Base-by-base conservation (phyloP, 2,329 filamentous ascomycete species). In the Madurella fahalii region DNA sequence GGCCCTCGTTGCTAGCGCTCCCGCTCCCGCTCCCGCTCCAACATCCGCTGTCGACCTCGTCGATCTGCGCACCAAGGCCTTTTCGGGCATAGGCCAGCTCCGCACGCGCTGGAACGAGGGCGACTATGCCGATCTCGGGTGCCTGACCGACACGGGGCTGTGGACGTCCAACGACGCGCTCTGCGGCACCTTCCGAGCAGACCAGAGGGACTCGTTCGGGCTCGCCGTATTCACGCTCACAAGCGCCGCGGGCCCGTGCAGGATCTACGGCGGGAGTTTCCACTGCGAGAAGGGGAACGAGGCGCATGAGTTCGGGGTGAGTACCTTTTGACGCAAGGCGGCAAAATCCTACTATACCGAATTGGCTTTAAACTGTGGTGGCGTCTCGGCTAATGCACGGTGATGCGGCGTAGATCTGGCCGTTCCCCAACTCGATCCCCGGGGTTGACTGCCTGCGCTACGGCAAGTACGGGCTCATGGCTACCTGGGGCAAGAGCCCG, bases 381-480 rank as follows among this genome's bases (percentile, higher is more conserved):
- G 5, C 31, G 42, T 2, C 30, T 41, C n/a, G 7, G 15, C 9
- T 31, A 16, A 9, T 39, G 16, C 11, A 37, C 16, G n/a, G 5
- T 37, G 44, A 47, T 17, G 25, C 25, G 7, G 7, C 16, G n/a
- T 42, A 59, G 54, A 40, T 46, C 13, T 57, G 54, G 57, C 54
- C 49, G 17, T 59, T 41, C 32, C 48, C 51, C 13, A 59, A 54
- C 40, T 43, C 46, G 17, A 54, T 49, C 31, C 41, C 58, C 2
- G 48, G 49, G 13, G 37, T 51, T 7, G 43, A 52, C 30, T 47
- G 43, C 32, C 47, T 61, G 3, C 52, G 57, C 8, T 53, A 46
- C 34, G 57, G 57, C 12, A 43, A 53, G 49, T 61, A 59, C 47
- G 58, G 58, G 18, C 44, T 61, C 31, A 61, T 58, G 58, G 56